A percentile compares a stretch with the other conserved stretches of the same genome.
Conservation (phyloP, 2,329 filamentous ascomycete species). For the Monosporascus sp. region DNA sequence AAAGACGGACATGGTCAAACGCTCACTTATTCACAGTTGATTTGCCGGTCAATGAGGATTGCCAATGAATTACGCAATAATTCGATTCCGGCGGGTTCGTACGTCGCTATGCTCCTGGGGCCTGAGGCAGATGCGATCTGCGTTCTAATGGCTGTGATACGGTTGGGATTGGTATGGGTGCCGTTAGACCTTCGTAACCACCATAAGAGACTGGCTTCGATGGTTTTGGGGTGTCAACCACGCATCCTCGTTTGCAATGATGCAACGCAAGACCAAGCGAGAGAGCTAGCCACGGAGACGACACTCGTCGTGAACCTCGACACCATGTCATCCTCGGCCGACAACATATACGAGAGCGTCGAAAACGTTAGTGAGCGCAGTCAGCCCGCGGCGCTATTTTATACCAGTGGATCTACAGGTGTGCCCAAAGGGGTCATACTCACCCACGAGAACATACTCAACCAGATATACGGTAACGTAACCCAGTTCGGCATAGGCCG, state of each 20-base stretch:
- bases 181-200: background rate
- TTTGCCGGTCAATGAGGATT: background rate
- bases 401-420: constrained; percentile 13
- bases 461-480: background rate
- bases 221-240: background rate
- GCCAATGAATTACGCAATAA: background rate
- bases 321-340: too few relatives aligned
- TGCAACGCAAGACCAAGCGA: background rate
- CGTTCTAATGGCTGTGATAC: background rate
- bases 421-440: constrained; percentile 29
- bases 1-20: background rate
- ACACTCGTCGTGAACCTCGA: background rate
- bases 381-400: constrained; percentile 16
- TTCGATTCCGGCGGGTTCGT: background rate
- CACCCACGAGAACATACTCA: background rate
- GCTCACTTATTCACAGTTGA: background rate
- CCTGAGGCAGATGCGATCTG: background rate
- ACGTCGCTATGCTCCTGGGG: background rate
- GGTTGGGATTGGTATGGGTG: background rate
- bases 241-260: background rate
- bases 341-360: too few relatives aligned
- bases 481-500: background rate
- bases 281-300: background rate
- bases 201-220: background rate
- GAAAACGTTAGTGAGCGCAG: background rate